A percentile compares a stretch with the other conserved stretches of the same genome.
Conservation (phyloP, 2,329 filamentous ascomycete species). For the Cladophialophora exuberans region DNA sequence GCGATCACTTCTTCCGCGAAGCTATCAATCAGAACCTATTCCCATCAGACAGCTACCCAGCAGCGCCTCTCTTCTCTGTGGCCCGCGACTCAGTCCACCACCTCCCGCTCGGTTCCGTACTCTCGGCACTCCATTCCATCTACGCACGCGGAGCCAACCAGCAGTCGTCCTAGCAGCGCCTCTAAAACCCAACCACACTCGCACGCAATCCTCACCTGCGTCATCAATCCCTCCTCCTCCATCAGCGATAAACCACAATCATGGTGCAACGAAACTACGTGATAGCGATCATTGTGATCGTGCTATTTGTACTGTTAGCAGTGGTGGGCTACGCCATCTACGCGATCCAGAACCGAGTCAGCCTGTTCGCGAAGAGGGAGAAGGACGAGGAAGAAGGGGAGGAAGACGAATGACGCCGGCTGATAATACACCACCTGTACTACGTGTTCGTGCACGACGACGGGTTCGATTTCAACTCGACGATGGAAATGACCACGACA, state of each 20-base stretch:
- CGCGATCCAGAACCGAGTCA: slow-evolving; percentile 40
- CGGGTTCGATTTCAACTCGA: slow-evolving; percentile 25
- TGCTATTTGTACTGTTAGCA: slow-evolving; percentile 52
- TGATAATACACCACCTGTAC: neutral
- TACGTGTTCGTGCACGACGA: neutral
- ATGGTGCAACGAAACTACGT: slow-evolving; percentile 52
- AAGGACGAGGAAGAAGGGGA: slow-evolving; percentile 37
- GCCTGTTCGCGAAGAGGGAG: slow-evolving; percentile 35
- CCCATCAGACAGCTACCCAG: slow-evolving; percentile 29
- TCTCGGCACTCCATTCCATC: slow-evolving; percentile 11
- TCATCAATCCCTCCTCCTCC: neutral
- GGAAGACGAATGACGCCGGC: slow-evolving; percentile 31
- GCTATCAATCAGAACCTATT: slow-evolving; percentile 27
- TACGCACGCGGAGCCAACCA: slow-evolving; percentile 17
- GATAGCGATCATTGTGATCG: slow-evolving; percentile 55
- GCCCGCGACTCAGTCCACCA: slow-evolving; percentile 32
- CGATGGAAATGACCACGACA: slow-evolving; percentile 11
- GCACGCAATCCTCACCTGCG: slow-evolving; percentile 8
- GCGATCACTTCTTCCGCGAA: slow-evolving; percentile 19
- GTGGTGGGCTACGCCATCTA: slow-evolving; percentile 44
- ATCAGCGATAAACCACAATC: slow-evolving; percentile 2
- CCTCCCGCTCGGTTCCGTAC: slow-evolving; percentile 30
- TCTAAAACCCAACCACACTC: slow-evolving; percentile 3
- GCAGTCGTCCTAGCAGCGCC: neutral
- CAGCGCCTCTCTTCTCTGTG: slow-evolving; percentile 28